Evolutionary conservation across 2,329 filamentous ascomycete species (phyloP), one percentile per base, ranked within the genome.

Genomic region (Calonectria pauciramosa): DNA sequence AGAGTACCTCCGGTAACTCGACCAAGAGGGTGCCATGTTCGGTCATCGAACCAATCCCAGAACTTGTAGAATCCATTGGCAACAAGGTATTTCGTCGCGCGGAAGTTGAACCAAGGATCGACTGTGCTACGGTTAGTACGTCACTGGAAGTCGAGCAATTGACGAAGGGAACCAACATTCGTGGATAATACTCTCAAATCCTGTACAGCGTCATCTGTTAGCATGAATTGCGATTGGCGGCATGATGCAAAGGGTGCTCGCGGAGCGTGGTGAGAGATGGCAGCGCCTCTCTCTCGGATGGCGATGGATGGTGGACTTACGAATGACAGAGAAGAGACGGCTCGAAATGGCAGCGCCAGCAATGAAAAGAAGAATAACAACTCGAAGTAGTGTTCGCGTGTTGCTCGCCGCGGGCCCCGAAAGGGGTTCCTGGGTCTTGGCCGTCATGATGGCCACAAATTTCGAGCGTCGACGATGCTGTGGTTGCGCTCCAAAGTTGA

Each of bases 21-120:
- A 82, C 97, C 97, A 76, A 99, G 94, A 81, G 97, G 97, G 87
- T 99, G 96, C 97, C 97, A 99, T 92, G 97, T 99, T 89, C 97
- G 93, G 89, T 99, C 97, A 87, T 99, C 97, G 84, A 99, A 99
- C 97, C 97, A 99, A 86, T 99, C 96, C 97, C 97, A 99, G 86
- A 99, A 99, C 86, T 94, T 96, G 87, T 98, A 97, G 88, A 99
- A 99, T 82, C 97, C 97, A 93, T 99, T 92, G 84, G 96, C 92
- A 71, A 99, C 95, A 71, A 99, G 92, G 84, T 99, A 99, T 87
- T 99, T 99, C 71, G 97, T 99, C 79, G 97, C 97, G 86, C 97
- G 92, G 88, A 99, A 99, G 88, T 99, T 99, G 89, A 99, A 99
- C 97, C 97, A 99, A 44, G 97, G 97, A 87, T 99, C 97, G 88